Percentiles rank a stretch among this genome's conserved stretches.
Conservation (phyloP, 192 early-diverging fungal species). For the Coemansia sp. region DNA sequence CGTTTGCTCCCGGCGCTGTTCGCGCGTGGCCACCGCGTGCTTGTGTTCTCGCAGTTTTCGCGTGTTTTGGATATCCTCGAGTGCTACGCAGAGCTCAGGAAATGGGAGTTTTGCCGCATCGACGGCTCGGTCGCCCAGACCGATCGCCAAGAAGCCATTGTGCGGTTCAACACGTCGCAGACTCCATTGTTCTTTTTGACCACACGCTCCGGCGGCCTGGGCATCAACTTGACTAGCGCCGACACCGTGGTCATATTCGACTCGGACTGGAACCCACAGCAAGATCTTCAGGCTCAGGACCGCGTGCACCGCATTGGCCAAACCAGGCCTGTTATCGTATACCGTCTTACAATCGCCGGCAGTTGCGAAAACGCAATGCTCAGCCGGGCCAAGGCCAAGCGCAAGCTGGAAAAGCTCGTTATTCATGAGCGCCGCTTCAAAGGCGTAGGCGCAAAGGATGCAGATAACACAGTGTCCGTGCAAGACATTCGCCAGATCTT, state of each 20-base stretch:
- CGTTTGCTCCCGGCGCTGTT: constrained; percentile 78
- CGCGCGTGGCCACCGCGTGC: constrained; percentile 81
- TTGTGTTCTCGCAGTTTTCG: constrained; percentile 94
- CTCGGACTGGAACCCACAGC: constrained; percentile 99
- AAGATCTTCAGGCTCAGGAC: constrained; percentile 95
- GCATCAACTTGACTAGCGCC: constrained; percentile 95
- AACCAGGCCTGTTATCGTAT: constrained; percentile 86
- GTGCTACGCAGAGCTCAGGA: constrained; percentile 80
- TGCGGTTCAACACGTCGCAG: constrained; percentile 48
- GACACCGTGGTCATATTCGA: constrained; percentile 97
- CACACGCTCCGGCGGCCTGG: constrained; percentile 94
- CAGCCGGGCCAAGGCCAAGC: constrained; percentile 76
- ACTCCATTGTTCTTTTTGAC: constrained; percentile 83
- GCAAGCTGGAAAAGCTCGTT: constrained; percentile 91
- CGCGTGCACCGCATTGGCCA: constrained; percentile 97
- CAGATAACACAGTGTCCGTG: constrained; percentile 32
- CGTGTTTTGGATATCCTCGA: constrained; percentile 88
- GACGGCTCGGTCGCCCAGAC: constrained; percentile 85
- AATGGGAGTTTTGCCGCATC: constrained; percentile 82
- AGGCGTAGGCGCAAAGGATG: constrained; percentile 10
- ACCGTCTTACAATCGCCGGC: constrained; percentile 80
- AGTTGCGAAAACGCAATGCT: constrained; percentile 85
- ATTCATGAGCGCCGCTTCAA: constrained; percentile 88
- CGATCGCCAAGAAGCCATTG: constrained; percentile 68
- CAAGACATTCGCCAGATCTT: constrained; percentile 75